Base-by-base conservation (phyloP, 345 rosid genomes). In the Eucalyptus fibrosa region DNA sequence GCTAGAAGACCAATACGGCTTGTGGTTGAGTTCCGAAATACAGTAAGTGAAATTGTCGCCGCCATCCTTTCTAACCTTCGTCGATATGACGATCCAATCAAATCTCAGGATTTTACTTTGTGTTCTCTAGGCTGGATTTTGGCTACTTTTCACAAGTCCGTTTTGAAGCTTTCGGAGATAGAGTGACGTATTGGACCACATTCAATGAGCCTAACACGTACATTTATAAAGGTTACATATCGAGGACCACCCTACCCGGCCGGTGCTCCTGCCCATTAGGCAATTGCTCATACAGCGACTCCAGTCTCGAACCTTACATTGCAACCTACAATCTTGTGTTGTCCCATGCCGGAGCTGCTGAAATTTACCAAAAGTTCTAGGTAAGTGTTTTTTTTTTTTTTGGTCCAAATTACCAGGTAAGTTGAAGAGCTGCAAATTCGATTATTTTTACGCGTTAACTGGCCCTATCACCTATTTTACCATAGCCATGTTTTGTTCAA, bases 141-240 rank as follows among this genome's bases (percentile, higher is more conserved):
- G 91, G 85, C 4, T 69, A 94, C 86, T 94, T 91, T 50, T 95
- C 96, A 7, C 95, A 94, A 34, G 72, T 90, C 32, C 94, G 97
- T 89, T 96, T 96, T 89, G 90, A 93, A 90, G 89, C 91, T 59
- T 95, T 94, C 14, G 96, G 96, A 86, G 94, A 95, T 65, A 87
- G 96, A 37, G 97, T 95, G 51, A 94, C 91, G 90, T 89, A 95
- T 37, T 95, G 97, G 97, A 89, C 88, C 6, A 95, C 96, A 17
- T 44, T 95, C 45, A 95, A 95, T 32, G 96, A 95, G 93, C 96
- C 96, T 14, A 93, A 92, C 81, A 60, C 88, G 72, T 87, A 89
- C 32, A 89, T 90, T 24, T 87, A 51, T 7, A 56, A 83, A 21
- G 91, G 93, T 11, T 95, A 95, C 85, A 32, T 50, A 24, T 44